Evolutionary conservation across 768 basidiomycete species (phyloP).

Genomic region (Lentinula sp.): DNA sequence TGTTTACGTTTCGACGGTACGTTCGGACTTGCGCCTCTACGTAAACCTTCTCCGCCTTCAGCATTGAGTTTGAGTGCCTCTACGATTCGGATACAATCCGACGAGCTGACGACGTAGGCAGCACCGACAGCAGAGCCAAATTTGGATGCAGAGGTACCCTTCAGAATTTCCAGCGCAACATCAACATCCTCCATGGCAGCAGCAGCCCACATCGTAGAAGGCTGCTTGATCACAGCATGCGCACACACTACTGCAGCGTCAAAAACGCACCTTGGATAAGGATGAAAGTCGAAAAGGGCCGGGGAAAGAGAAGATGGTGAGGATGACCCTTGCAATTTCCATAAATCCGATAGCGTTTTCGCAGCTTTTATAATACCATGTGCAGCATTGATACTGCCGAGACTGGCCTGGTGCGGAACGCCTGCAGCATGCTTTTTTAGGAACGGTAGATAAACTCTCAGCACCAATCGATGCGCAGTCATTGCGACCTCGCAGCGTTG

Average conservation of each 20-base stretch:
- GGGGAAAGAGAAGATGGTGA: constrained; percentile 21
- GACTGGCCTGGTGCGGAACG: constrained; percentile 41
- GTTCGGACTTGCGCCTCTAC: constrained; percentile 9
- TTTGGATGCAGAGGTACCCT: constrained; percentile 17
- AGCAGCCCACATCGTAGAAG: constrained; percentile 36
- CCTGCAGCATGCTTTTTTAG: constrained; percentile 24
- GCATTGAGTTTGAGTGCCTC: constrained; percentile 1
- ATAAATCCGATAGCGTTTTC: constrained; percentile 32
- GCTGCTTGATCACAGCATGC: constrained; percentile 52
- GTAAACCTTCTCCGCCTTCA: background rate
- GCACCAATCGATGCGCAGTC: constrained; percentile 51
- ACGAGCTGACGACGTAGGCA: constrained; percentile 20
- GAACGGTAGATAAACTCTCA: constrained; percentile 68
- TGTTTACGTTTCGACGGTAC: constrained; percentile 33
- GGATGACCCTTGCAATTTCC: constrained; percentile 19
- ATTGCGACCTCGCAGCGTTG: constrained; percentile 59
- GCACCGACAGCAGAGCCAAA: constrained; percentile 23
- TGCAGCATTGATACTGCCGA: constrained; percentile 59
- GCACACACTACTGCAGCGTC: constrained; percentile 64
- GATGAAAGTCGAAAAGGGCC: constrained; percentile 50
- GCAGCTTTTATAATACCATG: constrained; percentile 55
- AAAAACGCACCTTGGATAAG: constrained; percentile 55
- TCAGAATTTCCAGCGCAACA: constrained; percentile 38
- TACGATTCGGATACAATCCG: constrained; percentile 23
- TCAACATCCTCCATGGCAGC: constrained; percentile 41